Base-by-base conservation (phyloP, 2,329 filamentous ascomycete genomes). In the Ophiocordyceps camponoti-rufipedis region DNA sequence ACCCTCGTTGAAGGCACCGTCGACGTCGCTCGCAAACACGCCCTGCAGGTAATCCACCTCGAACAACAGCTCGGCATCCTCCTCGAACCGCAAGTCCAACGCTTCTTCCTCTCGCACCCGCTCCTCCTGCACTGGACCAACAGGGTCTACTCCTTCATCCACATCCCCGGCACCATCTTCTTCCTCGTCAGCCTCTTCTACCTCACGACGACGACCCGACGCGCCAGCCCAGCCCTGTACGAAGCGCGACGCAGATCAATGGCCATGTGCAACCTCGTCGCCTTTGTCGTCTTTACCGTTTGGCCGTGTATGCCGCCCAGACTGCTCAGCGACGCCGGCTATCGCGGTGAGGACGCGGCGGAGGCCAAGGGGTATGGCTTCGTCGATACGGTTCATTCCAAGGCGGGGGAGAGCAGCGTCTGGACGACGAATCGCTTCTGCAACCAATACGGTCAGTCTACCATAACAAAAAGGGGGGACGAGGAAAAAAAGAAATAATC, bases 121-220 rank as follows among this genome's bases (percentile, higher is more conserved):
- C 56, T 64, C 28, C 53, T 80, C 40, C 72, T 86, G 66, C 72
- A 68, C 51, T 83, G 73, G 73, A 82, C 78, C 53, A 85, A 85
- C 61, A 72, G 80, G 54, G 70, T 74, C 28, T 85, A 85, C 62
- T 84, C 80, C 6, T 85, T 84, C 61, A 83, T 86, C 54, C 82
- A 85, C 58, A 85, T 85, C 47, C 82, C 81, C 1, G 81, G 80
- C 13, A 85, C 80, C 6, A 85, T 85, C 51, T 68, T 80, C 41
- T 86, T 84, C 55, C 85, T 84, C 55, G 63, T 71, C 35, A 71
- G 75, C 55, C 69, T 85, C 5, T 85, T 76, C 63, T 82, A 81
- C 62, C 72, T 80, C 56, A 23, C 23, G 23, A 84, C 79, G 42
- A 82, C 77, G 23, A 78, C 75, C 8, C 69, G 70, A 14, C 32